Percentiles rank a stretch among this genome's conserved stretches.
Conservation (phyloP, 345 rosid species). For the Lepidium aucheri region DNA sequence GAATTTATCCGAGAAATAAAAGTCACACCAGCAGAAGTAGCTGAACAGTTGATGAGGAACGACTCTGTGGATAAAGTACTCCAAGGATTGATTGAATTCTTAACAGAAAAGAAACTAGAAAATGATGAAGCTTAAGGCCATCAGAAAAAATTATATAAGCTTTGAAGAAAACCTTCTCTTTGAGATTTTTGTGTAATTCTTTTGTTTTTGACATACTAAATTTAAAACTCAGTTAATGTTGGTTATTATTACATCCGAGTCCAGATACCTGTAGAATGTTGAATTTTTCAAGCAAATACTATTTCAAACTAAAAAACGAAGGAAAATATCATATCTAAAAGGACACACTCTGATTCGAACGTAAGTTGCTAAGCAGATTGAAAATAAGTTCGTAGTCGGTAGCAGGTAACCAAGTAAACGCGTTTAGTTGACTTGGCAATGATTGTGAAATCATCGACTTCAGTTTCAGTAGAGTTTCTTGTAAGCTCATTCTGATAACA, state of each 20-base stretch:
- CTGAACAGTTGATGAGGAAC: constrained; percentile 39
- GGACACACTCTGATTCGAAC: not conserved
- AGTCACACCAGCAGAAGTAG: constrained; percentile 46
- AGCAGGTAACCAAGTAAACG: constrained; percentile 14
- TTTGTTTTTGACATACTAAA: too few relatives aligned
- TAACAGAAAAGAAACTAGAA: constrained; percentile 17
- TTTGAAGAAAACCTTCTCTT: too few relatives aligned
- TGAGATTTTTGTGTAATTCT: too few relatives aligned
- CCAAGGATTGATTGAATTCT: constrained; percentile 26
- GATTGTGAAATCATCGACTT: constrained; percentile 2
- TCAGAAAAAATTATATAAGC: too few relatives aligned
- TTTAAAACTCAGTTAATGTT: too few relatives aligned
- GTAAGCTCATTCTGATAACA: not conserved
- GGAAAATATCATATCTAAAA: not conserved
- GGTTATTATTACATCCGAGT: too few relatives aligned
- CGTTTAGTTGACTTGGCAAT: constrained; percentile 11
- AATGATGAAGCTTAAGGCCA: not conserved
- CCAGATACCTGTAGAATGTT: too few relatives aligned
- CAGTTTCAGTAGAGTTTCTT: not conserved
- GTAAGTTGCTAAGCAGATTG: not conserved
- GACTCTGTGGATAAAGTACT: constrained; percentile 29
- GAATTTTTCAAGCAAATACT: too few relatives aligned
- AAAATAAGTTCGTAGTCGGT: constrained; percentile 1
- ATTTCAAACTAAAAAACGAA: too few relatives aligned
- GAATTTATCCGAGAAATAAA: constrained; percentile 2